Percentiles rank a stretch among this genome's conserved stretches.
Conservation (phyloP, 495 filamentous ascomycete genomes). For the Lepraria neglecta region DNA sequence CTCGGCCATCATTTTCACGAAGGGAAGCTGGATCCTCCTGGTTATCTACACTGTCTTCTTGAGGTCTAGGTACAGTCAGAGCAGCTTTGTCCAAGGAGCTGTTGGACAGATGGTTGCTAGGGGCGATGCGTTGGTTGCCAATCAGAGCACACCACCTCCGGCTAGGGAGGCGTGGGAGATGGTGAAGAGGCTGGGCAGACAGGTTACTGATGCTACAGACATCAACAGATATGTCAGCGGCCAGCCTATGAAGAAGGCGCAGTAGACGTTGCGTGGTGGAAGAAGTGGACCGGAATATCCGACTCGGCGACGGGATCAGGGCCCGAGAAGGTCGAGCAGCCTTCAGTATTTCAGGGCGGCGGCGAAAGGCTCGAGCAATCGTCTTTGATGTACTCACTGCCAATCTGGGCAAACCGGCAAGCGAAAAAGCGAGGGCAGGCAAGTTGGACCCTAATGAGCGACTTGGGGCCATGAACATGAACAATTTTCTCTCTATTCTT, state of each 20-base stretch:
- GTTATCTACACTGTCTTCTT: constrained; percentile 85
- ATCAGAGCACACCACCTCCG: constrained; percentile 81
- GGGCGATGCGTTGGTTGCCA: constrained; percentile 72
- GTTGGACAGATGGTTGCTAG: constrained; percentile 65
- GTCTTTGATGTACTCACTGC: too few species aligned
- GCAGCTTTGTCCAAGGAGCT: constrained; percentile 78
- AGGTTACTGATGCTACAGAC: constrained; percentile 76
- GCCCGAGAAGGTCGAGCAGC: too few species aligned
- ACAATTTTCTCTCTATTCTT: too few species aligned
- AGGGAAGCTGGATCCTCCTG: constrained; percentile 83
- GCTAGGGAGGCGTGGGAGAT: constrained; percentile 75
- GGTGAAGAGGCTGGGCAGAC: constrained; percentile 64
- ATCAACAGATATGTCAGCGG: constrained; percentile 59
- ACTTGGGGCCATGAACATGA: too few species aligned
- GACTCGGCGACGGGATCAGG: not conserved
- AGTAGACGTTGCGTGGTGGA: constrained; percentile 32
- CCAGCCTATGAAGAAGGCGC: constrained; percentile 52
- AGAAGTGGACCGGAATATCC: not conserved
- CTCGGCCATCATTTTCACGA: constrained; percentile 75
- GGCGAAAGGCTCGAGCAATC: too few species aligned
- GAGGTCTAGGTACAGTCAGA: constrained; percentile 83
- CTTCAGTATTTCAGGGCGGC: too few species aligned
- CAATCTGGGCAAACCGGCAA: too few species aligned
- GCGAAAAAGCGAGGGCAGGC: too few species aligned
- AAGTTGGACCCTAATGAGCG: too few species aligned